Evolutionary conservation across 345 rosid genomes (phyloP), one percentile per base, ranked within the genome.

Genomic region (Moringa oleifera): DNA sequence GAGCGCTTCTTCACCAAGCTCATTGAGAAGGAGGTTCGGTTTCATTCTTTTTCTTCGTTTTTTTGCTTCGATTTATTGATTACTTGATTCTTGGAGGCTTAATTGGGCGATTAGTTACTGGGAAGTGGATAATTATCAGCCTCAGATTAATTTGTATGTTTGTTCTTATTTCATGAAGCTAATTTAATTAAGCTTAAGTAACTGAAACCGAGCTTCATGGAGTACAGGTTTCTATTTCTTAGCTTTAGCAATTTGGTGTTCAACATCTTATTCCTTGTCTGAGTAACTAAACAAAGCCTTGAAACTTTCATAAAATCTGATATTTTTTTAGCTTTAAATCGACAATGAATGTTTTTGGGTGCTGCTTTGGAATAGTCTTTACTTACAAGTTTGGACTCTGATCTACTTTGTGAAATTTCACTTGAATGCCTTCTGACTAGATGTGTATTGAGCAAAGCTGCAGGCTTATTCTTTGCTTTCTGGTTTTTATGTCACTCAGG

Each of bases 1-100:
- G 97, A 90, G 67, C 86, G 88, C 21, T 94, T 94, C 83, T 90
- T 94, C 86, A 83, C 96, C 66, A 94, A 94, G 69, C 89, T 94
- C 72, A 88, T 90, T 68, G 97, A 88, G 65, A 94, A 90, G 77
- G 92, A 90, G 90, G 97, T 88, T n/a, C 17, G 66, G 28, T 59
- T 18, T 2, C 19, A 61, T 7, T 37, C 0, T 5, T 33, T 20
- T 59, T 18, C 17, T 28, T 36, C 46, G 13, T 55, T 28, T 49
- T 41, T 5, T 16, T 41, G 53, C 21, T 28, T 25, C 13, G 12
- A 51, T 28, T 3, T 24, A 5, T 41, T 1, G 12, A 41, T 41
- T 5, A 36, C 65, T 70, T 9, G 16, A 16, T 58, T 61, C 9
- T 7, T 41, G 47, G 24, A 20, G 1, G 25, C 7, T 51, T 18